Conservation (phyloP, 2,329 filamentous ascomycete genomes). For the Paraphaeosphaeria sporulosa region DNA sequence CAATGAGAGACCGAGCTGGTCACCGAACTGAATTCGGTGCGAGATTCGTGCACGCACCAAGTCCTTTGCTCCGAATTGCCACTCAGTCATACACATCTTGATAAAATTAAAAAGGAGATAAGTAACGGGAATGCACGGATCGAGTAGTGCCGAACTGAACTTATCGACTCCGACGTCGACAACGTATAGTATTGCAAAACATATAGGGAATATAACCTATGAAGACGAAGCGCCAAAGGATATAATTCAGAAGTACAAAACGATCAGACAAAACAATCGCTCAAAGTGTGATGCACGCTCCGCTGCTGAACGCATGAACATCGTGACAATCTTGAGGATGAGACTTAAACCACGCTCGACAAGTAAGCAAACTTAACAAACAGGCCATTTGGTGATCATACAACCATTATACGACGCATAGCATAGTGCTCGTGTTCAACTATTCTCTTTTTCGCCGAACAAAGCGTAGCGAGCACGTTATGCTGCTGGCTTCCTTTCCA, state of each 20-base stretch:
- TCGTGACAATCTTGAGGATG: background rate
- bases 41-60: no score
- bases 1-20: no score
- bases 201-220: background rate
- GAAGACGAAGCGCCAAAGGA: background rate
- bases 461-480: background rate
- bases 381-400: background rate
- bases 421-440: background rate
- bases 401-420: background rate
- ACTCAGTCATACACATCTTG: no score
- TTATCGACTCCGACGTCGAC: background rate
- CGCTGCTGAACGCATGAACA: background rate
- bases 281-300: background rate
- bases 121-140: no score
- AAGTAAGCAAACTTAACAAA: background rate
- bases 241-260: background rate
- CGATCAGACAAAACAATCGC: background rate
- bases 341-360: background rate
- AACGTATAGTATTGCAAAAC: background rate
- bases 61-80: no score
- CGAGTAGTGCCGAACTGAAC: no score
- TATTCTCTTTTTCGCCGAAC: no score
- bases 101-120: no score
- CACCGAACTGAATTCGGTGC: no score
- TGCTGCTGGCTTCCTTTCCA: slow-evolving; percentile 3